Evolutionary conservation across 805 yeast species (phyloP).

Genomic region (Metschnikowia gelsemii): DNA sequence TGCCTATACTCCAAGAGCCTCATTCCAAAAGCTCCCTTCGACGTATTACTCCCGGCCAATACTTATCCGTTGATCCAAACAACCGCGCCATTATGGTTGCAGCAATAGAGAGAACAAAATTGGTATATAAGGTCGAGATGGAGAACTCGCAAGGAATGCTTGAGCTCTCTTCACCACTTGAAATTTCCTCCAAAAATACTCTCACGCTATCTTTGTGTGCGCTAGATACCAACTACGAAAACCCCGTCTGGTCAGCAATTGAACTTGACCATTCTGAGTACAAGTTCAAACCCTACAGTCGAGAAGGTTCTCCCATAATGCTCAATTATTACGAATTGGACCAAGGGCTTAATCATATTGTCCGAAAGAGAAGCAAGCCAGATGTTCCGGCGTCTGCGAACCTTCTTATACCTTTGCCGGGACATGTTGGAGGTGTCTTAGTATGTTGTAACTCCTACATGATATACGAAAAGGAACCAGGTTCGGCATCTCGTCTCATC

Average conservation of each 20-base stretch:
- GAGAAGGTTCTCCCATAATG: conserved; percentile 15
- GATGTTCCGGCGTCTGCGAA: conserved; percentile 39
- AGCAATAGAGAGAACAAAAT: conserved; percentile 71
- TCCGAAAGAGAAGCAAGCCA: conserved; percentile 38
- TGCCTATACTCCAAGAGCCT: conserved; percentile 59
- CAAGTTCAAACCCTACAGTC: conserved; percentile 21
- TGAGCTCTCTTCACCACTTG: conserved; percentile 70
- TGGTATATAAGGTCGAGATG: conserved; percentile 60
- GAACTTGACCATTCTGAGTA: conserved; percentile 56
- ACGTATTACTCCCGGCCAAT: conserved; percentile 72
- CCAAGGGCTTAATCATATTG: conserved; percentile 77
- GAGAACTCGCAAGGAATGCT: conserved; percentile 44
- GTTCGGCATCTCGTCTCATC: conserved; percentile 21
- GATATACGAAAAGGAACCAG: conserved; percentile 46
- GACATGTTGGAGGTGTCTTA: conserved; percentile 65
- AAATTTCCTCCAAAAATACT: conserved; percentile 50
- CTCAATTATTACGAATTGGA: conserved; percentile 80
- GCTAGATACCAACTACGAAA: conserved; percentile 74
- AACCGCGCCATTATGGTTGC: conserved; percentile 68
- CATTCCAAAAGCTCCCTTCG: conserved; percentile 73
- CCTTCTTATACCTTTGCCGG: conserved; percentile 67
- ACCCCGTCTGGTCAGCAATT: conserved; percentile 80
- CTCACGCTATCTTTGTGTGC: conserved; percentile 57
- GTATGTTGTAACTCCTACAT: conserved; percentile 59
- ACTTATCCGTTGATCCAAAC: conserved; percentile 65